A percentile compares a stretch with the other conserved stretches of the same genome.
phyloP scores from a whole-genome alignment of 371 early-diverging fungal species.

The Apophysomyces variabilis region DNA sequence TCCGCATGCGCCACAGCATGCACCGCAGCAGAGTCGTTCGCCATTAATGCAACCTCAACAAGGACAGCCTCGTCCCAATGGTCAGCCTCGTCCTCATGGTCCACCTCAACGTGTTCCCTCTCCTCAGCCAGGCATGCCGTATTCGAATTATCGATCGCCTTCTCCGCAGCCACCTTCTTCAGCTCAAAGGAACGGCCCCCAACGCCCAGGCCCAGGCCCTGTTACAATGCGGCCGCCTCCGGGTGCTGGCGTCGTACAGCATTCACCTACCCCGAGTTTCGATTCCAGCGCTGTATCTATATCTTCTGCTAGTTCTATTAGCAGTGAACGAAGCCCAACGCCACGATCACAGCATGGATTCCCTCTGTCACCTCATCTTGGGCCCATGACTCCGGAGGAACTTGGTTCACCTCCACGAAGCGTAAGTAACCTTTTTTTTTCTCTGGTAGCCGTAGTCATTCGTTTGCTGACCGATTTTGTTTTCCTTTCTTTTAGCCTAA shows the following conservation, averaged over 20 bases:
- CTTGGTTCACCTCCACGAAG: conserved; percentile 40
- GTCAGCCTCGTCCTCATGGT: conserved; percentile 6
- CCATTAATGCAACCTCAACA: conserved; percentile 11
- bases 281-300: conserved; percentile 13
- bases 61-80: conserved; percentile 13
- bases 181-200: not conserved
- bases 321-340: conserved; percentile 4
- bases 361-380: conserved; percentile 20
- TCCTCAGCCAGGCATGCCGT: conserved; percentile 2
- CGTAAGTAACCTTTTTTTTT: conserved; percentile 21
- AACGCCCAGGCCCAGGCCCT: conserved; percentile 12
- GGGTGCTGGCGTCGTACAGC: conserved; percentile 3
- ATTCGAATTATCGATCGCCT: not conserved
- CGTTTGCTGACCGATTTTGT: not conserved
- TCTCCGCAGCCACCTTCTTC: not conserved
- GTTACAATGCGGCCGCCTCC: conserved; percentile 18
- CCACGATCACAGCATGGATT: conserved; percentile 13
- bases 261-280: conserved; percentile 1
- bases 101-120: conserved; percentile 7
- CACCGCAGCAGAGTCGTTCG: conserved; percentile 5
- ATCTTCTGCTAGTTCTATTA: conserved; percentile 11
- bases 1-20: not conserved
- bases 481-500: not conserved
- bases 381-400: conserved; percentile 27
- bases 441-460: not conserved